These are phyloP conservation scores for Alternaria atra DNA, from an alignment of 2,329 filamentous ascomycete species.

Conservation along the genomic window DNA sequence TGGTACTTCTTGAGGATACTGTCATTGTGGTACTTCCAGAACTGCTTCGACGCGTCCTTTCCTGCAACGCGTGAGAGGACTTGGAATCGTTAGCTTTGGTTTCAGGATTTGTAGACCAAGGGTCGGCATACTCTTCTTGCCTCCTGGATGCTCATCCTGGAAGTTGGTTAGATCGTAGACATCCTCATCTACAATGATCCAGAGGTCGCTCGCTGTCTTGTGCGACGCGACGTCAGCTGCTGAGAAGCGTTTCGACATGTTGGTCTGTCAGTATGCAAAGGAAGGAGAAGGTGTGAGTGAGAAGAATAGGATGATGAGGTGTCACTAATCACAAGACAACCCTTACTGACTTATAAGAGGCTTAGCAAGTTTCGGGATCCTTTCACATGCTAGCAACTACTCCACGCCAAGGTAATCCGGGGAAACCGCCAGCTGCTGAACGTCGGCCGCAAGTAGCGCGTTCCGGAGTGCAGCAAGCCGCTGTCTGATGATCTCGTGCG, in stretches of 20 bases:
- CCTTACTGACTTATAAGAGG: constrained; percentile 34
- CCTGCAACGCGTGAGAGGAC: constrained; percentile 71
- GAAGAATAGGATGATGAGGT: constrained; percentile 7
- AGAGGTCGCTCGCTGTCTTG: constrained; percentile 86
- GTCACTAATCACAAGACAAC: constrained; percentile 28
- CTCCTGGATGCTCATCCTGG: constrained; percentile 67
- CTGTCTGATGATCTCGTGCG: constrained; percentile 43
- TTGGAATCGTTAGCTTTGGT: constrained; percentile 42
- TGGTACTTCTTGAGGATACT: constrained; percentile 70
- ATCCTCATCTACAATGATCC: constrained; percentile 91
- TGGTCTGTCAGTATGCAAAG: constrained; percentile 13
- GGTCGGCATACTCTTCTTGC: constrained; percentile 70
- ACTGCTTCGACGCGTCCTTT: constrained; percentile 74
- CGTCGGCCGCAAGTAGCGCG: constrained; percentile 35
- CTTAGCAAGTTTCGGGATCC: constrained; percentile 29
- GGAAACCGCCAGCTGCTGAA: constrained; percentile 29
- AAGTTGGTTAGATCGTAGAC: constrained; percentile 89
- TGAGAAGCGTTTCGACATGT: constrained; percentile 89
- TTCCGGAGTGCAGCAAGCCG: constrained; percentile 32
- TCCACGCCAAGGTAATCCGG: constrained; percentile 41
- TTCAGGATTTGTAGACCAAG: not conserved
- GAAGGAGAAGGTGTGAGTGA: not conserved
- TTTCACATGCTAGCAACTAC: constrained; percentile 49
- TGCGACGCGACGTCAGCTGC: constrained; percentile 87
- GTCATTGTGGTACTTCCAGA: constrained; percentile 72